Base-by-base conservation (phyloP, 805 yeast species). In the Starmerella bombicola region DNA sequence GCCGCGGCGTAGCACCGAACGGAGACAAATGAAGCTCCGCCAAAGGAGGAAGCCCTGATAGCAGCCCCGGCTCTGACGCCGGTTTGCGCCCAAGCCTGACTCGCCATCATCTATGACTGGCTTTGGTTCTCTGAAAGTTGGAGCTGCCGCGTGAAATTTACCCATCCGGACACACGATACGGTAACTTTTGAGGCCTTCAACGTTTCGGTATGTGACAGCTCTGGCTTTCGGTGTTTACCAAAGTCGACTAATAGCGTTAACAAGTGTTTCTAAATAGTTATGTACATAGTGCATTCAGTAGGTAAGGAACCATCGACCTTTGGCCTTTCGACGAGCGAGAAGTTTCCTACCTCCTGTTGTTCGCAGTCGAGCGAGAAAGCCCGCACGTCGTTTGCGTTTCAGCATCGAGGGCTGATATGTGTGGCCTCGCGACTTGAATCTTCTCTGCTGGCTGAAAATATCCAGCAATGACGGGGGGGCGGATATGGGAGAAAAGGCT, bases 231-330 rank as follows among this genome's bases (percentile, higher is more conserved):
- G n/a, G n/a, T n/a, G n/a, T n/a, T n/a, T n/a, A n/a, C n/a, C n/a
- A n/a, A n/a, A n/a, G n/a, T n/a, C n/a, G n/a, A n/a, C n/a, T n/a
- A n/a, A n/a, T n/a, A n/a, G n/a, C n/a, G n/a, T n/a, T n/a, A n/a
- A n/a, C n/a, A n/a, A n/a, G n/a, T n/a, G n/a, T n/a, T n/a, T n/a
- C n/a, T n/a, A n/a, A n/a, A n/a, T n/a, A n/a, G n/a, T n/a, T 35
- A 35, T 28, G 31, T 35, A 35, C 33, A 20, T 34, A 20, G 30
- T 17, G 8, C 28, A 12, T 18, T 35, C 64, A 88, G 55, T 91
- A 88, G 33, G 93, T 68, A 55, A 91, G 64, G 57, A 75, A 85
- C 96, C 96, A 86, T 63, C 97, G 74, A 3, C 95, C 95, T 64
- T 91, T 91, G 18, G 74, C 79, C 54, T 66, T 76, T 63, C 97